Percentiles rank a stretch among this genome's conserved stretches.
Conservation (phyloP, 305 asterid genomes). For the Withania somnifera region DNA sequence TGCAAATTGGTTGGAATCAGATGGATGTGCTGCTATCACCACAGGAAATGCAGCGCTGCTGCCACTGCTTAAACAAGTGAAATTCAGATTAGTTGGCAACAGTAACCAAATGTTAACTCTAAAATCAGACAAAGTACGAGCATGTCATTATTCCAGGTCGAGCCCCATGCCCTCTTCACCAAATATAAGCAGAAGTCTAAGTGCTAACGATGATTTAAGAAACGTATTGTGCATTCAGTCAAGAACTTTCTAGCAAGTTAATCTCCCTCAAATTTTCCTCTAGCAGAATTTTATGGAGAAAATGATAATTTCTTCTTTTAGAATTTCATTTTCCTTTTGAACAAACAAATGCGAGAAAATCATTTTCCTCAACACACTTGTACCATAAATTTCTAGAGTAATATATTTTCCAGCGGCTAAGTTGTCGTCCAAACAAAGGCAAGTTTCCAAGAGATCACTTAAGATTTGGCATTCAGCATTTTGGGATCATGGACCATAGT, state of each 20-base stretch:
- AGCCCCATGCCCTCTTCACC: background rate
- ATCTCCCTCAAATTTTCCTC: background rate
- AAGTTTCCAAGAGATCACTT: background rate
- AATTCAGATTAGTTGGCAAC: background rate
- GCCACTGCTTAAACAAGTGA: constrained; percentile 22
- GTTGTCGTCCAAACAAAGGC: background rate
- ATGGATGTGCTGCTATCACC: constrained; percentile 86
- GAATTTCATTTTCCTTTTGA: background rate
- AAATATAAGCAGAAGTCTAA: background rate
- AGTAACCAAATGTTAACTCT: background rate
- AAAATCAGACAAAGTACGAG: background rate
- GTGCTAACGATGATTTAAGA: background rate
- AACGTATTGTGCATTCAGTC: background rate
- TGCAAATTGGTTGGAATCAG: constrained; percentile 71
- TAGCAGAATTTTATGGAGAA: background rate
- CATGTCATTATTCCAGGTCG: background rate
- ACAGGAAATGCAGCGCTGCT: constrained; percentile 38
- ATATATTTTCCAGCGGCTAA: background rate
- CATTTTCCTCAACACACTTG: background rate
- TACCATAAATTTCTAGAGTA: background rate
- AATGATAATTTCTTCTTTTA: background rate
- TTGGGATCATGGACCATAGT: background rate
- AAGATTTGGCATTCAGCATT: background rate
- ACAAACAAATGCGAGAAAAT: background rate
- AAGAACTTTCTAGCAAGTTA: background rate